A percentile compares a stretch with the other conserved stretches of the same genome.
phyloP scores from a whole-genome alignment of 2,329 filamentous ascomycete species.

The Claviceps paspali region DNA sequence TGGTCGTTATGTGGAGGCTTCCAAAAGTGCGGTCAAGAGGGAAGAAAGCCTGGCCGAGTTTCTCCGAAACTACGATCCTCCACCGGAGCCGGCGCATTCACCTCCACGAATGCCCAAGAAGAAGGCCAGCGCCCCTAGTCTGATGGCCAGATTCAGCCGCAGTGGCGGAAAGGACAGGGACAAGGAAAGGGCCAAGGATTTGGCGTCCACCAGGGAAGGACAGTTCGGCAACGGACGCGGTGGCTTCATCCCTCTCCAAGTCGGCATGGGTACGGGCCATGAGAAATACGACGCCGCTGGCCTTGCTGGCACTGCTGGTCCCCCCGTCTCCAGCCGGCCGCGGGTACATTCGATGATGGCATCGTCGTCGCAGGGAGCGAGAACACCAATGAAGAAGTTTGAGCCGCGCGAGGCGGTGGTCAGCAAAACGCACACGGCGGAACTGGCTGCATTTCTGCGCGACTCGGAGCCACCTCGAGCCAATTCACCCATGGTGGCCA shows the following conservation, averaged over 20 bases:
- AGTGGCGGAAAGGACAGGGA: constrained; percentile 9
- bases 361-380: constrained; percentile 16
- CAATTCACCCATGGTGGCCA: constrained; percentile 16
- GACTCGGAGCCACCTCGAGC: constrained; percentile 45
- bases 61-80: constrained; percentile 52
- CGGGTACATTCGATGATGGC: too few relatives aligned
- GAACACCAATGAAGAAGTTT: constrained; percentile 41
- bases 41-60: constrained; percentile 64
- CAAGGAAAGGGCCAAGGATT: constrained; percentile 10
- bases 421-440: constrained; percentile 42
- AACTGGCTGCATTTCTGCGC: constrained; percentile 58
- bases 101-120: constrained; percentile 35
- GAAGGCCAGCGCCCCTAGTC: constrained; percentile 46
- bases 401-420: constrained; percentile 37
- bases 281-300: constrained; percentile 24
- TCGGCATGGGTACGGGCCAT: constrained; percentile 29
- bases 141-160: constrained; percentile 43
- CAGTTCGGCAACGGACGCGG: constrained; percentile 13
- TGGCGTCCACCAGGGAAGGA: constrained; percentile 12
- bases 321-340: too few relatives aligned
- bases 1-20: constrained; percentile 34
- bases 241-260: constrained; percentile 38
- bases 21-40: constrained; percentile 25
- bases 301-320: constrained; percentile 13
- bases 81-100: constrained; percentile 29